A percentile compares a stretch with the other conserved stretches of the same genome.
Conservation (phyloP, 2,329 filamentous ascomycete genomes). For the Aspergillus ochraceoroseus region DNA sequence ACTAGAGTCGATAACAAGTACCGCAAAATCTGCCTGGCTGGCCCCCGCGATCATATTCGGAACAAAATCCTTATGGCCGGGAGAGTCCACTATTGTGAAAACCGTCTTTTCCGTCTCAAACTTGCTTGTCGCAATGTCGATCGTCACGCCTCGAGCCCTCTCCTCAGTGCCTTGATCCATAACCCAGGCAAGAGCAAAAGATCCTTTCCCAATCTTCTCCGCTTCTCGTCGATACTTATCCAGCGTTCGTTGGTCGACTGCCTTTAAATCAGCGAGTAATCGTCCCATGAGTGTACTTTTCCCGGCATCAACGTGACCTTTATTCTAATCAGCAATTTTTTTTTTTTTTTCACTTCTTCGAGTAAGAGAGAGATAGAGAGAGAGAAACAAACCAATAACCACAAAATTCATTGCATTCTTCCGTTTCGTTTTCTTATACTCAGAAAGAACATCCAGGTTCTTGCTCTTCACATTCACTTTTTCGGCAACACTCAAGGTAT, state of each 20-base stretch:
- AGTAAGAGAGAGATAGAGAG: background rate
- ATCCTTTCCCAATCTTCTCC: constrained; percentile 85
- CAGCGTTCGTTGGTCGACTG: constrained; percentile 80
- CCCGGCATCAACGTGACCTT: constrained; percentile 92
- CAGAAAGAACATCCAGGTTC: constrained; percentile 76
- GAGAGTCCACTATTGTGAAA: constrained; percentile 93
- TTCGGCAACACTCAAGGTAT: constrained; percentile 48
- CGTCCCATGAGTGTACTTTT: constrained; percentile 98
- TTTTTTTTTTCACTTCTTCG: background rate
- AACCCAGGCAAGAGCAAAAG: constrained; percentile 95
- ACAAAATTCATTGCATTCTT: constrained; percentile 88
- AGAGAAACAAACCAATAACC: constrained; percentile 67
- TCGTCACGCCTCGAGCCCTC: constrained; percentile 82
- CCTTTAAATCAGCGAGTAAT: constrained; percentile 80
- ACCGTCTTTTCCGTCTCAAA: constrained; percentile 83
- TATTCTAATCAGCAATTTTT: constrained; percentile 17
- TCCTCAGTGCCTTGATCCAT: constrained; percentile 90
- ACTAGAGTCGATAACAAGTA: constrained; percentile 87
- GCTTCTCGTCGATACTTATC: constrained; percentile 86
- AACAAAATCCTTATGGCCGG: constrained; percentile 91
- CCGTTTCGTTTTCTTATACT: constrained; percentile 67
- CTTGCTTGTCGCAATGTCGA: constrained; percentile 91
- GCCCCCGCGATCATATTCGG: constrained; percentile 99
- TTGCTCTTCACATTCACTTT: constrained; percentile 59
- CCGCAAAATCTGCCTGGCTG: constrained; percentile 90